These are phyloP conservation scores for Pythium diclinum DNA, from an alignment of 352 stramenopile genomes.

Conservation along the genomic window DNA sequence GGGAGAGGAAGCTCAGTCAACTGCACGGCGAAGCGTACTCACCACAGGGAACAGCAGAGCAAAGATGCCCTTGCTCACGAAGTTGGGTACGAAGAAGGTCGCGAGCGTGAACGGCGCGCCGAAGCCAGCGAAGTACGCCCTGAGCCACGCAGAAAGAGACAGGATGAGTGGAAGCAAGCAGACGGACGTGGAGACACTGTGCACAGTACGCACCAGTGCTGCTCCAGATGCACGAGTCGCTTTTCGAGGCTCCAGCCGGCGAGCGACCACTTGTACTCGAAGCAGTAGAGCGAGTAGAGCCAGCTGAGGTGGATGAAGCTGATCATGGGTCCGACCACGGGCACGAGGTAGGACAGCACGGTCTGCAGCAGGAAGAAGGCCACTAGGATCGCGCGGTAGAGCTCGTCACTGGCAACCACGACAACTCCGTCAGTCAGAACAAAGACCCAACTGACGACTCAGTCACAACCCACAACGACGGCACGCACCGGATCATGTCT, in stretches of 20 bases:
- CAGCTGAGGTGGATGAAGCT: conserved; percentile 87
- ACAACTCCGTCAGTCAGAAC: background rate
- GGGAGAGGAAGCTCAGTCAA: background rate
- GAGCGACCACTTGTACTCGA: conserved; percentile 90
- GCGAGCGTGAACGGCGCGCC: conserved; percentile 83
- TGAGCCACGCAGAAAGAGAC: conserved; percentile 6
- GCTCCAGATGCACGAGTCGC: conserved; percentile 69
- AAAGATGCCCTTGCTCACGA: conserved; percentile 89
- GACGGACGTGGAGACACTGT: background rate
- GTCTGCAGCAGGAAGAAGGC: conserved; percentile 85
- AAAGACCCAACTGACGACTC: background rate
- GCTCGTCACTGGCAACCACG: conserved; percentile 51
- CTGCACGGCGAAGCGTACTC: background rate
- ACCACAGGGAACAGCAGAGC: conserved; percentile 85
- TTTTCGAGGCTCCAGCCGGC: conserved; percentile 84
- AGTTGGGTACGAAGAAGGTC: conserved; percentile 89
- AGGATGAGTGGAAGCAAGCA: background rate
- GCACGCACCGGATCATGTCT: conserved; percentile 82
- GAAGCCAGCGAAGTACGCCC: conserved; percentile 86
- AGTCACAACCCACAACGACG: background rate
- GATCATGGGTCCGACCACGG: conserved; percentile 60
- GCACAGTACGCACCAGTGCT: conserved; percentile 59
- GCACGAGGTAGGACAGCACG: conserved; percentile 79
- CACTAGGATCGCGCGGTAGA: conserved; percentile 85
- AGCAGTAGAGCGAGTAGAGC: conserved; percentile 90